These are phyloP conservation scores for Paradendryphiella salina DNA, from an alignment of 2,329 filamentous ascomycete genomes.

Conservation along the genomic window DNA sequence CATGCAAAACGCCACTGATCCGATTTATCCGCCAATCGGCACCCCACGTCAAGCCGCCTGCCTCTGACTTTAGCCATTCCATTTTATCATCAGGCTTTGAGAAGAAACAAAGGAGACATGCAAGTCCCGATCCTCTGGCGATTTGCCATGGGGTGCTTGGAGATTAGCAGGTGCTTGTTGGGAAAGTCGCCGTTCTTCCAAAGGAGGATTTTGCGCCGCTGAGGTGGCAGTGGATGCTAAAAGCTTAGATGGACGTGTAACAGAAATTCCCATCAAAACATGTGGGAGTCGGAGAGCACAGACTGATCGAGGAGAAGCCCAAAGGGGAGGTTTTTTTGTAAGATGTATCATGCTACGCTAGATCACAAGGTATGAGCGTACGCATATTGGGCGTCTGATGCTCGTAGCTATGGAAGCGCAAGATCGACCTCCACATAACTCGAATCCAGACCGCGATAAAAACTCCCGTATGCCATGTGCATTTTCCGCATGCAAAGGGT, in stretches of 20 bases:
- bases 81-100: background rate
- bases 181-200: background rate
- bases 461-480: constrained; percentile 2
- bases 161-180: constrained; percentile 1
- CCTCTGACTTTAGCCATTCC: background rate
- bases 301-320: background rate
- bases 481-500: constrained; percentile 13
- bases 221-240: background rate
- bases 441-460: background rate
- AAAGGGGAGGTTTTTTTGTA: background rate
- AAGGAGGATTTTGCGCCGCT: background rate
- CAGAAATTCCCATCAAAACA: background rate
- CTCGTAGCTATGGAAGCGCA: background rate
- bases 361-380: background rate
- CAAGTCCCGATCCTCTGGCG: background rate
- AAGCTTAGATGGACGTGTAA: constrained; percentile 8
- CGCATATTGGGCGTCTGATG: background rate
- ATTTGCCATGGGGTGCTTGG: background rate
- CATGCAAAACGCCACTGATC: background rate
- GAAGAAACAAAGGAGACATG: constrained; percentile 3
- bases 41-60: background rate
- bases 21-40: constrained; percentile 14
- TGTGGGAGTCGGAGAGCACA: too few relatives aligned
- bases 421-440: background rate
- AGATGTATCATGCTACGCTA: background rate